Percentiles rank a stretch among this genome's conserved stretches.
phyloP scores from a whole-genome alignment of 148 eudicot species.

The Fagopyrum homotropicum region DNA sequence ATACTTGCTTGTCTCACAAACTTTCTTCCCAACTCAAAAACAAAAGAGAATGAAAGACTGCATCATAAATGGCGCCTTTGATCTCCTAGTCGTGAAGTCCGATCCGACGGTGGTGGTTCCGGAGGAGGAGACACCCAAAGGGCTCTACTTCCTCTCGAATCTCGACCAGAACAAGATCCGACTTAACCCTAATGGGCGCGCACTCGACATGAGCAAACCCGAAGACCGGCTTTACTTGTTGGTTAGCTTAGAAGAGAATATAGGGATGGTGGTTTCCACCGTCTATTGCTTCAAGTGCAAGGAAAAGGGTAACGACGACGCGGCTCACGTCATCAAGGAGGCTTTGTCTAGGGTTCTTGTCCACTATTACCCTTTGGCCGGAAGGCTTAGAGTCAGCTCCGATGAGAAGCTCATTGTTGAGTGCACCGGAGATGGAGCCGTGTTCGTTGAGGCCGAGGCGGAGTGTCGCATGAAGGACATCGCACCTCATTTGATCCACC shows the following conservation, averaged over 20 bases:
- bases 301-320: constrained; percentile 32
- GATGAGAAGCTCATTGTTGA: constrained; percentile 43
- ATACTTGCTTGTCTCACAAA: not conserved
- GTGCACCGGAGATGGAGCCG: constrained; percentile 37
- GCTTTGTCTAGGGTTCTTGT: constrained; percentile 40
- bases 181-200: not conserved
- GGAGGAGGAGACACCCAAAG: constrained; percentile 31
- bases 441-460: constrained; percentile 49
- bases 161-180: constrained; percentile 35
- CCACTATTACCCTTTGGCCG: constrained; percentile 44
- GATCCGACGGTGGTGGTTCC: constrained; percentile 31
- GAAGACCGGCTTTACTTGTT: constrained; percentile 1
- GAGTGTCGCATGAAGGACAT: constrained; percentile 32
- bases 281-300: constrained; percentile 32
- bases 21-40: not conserved
- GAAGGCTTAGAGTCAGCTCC: constrained; percentile 34
- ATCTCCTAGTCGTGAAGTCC: constrained; percentile 3
- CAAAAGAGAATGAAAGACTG: not conserved
- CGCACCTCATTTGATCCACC: constrained; percentile 33
- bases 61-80: not conserved
- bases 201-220: not conserved
- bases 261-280: constrained; percentile 38
- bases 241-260: constrained; percentile 15
- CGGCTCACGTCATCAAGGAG: constrained; percentile 20
- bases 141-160: constrained; percentile 35